A percentile compares a stretch with the other conserved stretches of the same genome.
Evolutionary conservation across 495 filamentous ascomycete genomes (phyloP).

Genomic region (Hyaloscypha bicolor): DNA sequence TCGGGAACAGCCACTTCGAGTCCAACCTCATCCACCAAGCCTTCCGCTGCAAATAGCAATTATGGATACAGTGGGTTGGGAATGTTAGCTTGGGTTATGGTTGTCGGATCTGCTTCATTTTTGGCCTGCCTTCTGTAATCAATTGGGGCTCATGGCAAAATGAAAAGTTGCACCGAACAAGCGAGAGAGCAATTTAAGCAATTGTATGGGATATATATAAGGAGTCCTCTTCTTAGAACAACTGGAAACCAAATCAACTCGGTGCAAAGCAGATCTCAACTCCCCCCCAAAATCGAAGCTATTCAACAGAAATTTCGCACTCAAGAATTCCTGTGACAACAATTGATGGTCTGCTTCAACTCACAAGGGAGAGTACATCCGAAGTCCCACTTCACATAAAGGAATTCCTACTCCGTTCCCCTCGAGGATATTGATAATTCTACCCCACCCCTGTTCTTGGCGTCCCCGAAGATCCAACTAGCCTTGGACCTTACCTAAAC

Average conservation of each 20-base stretch:
- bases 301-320: too few relatives aligned
- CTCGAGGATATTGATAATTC: neutral
- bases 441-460: neutral
- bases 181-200: neutral
- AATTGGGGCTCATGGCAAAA: neutral
- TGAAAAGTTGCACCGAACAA: neutral
- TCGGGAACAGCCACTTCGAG: neutral
- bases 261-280: too few relatives aligned
- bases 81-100: constrained; percentile 11
- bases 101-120: constrained; percentile 22
- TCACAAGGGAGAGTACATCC: too few relatives aligned
- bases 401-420: too few relatives aligned
- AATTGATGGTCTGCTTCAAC: too few relatives aligned
- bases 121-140: constrained; percentile 12
- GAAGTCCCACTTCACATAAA: too few relatives aligned
- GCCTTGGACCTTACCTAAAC: neutral
- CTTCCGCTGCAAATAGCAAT: constrained; percentile 8
- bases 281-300: too few relatives aligned
- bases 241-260: too few relatives aligned
- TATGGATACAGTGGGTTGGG: neutral
- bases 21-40: constrained; percentile 13
- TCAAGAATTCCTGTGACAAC: too few relatives aligned
- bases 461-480: neutral
- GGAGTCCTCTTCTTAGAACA: too few relatives aligned
- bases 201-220: too few relatives aligned